These are phyloP conservation scores for Stenocarpella maydis DNA, from an alignment of 2,329 filamentous ascomycete genomes.

Conservation along the genomic window DNA sequence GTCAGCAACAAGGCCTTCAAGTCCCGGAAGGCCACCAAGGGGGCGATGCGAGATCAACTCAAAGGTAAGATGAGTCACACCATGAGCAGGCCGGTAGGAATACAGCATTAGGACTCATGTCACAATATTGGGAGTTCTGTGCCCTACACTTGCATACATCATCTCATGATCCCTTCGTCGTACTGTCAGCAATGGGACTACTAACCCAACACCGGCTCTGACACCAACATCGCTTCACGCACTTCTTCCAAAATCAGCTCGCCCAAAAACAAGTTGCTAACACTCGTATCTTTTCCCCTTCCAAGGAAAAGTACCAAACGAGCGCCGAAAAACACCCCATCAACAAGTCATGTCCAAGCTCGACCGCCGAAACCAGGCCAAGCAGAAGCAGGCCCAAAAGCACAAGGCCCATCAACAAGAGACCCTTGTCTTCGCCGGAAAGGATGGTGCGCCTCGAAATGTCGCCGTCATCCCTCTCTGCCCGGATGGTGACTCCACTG, in stretches of 20 bases:
- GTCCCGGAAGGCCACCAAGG: constrained; percentile 88
- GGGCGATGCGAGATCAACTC: constrained; percentile 80
- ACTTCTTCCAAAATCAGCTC: too few species aligned
- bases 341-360: constrained; percentile 98
- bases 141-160: constrained; percentile 3
- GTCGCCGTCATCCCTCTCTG: constrained; percentile 90
- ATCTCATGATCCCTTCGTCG: neutral
- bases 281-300: neutral
- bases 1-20: constrained; percentile 89
- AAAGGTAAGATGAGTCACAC: constrained; percentile 69
- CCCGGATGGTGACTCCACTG: constrained; percentile 71
- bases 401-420: constrained; percentile 83
- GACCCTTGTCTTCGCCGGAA: constrained; percentile 82
- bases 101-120: neutral
- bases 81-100: neutral
- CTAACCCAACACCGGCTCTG: neutral
- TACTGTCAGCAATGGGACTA: neutral
- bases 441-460: constrained; percentile 85
- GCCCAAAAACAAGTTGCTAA: neutral
- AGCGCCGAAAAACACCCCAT: constrained; percentile 87
- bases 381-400: constrained; percentile 86
- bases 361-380: constrained; percentile 92
- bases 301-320: constrained; percentile 78
- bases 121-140: neutral
- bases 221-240: too few species aligned